Conservation (phyloP, 179 eudicot species). For the Kewa caespitosa region DNA sequence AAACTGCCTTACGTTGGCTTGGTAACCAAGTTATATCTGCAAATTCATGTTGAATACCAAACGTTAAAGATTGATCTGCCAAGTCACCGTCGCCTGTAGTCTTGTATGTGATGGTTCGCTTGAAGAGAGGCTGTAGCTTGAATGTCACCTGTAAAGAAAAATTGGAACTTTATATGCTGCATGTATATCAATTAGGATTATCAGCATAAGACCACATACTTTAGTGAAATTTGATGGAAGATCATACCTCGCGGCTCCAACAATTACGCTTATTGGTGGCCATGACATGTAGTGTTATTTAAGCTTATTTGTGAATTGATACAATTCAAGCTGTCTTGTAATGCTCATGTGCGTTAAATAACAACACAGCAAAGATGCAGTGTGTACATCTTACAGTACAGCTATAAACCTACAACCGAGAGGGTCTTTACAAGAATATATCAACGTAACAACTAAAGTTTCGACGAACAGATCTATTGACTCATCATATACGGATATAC, state of each 20-base stretch:
- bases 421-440: not conserved
- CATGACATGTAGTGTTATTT: too few relatives aligned
- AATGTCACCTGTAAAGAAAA: slow-evolving; percentile 52
- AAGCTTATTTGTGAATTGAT: too few relatives aligned
- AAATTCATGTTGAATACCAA: slow-evolving; percentile 60
- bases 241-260: too few relatives aligned
- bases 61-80: slow-evolving; percentile 37
- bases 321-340: too few relatives aligned
- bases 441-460: not conserved
- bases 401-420: not conserved
- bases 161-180: not conserved
- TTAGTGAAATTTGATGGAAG: too few relatives aligned
- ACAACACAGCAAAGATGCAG: too few relatives aligned
- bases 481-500: slow-evolving; percentile 14
- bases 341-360: too few relatives aligned
- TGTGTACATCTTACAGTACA: too few relatives aligned
- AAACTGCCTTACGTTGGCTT: slow-evolving; percentile 43
- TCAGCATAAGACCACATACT: not conserved
- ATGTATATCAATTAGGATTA: not conserved
- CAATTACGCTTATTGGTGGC: too few relatives aligned
- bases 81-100: slow-evolving; percentile 42
- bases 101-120: slow-evolving; percentile 43
- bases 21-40: slow-evolving; percentile 70
- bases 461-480: not conserved
- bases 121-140: slow-evolving; percentile 53